Base-by-base conservation (phyloP, 2,329 filamentous ascomycete species). In the Colletotrichum karsti region DNA sequence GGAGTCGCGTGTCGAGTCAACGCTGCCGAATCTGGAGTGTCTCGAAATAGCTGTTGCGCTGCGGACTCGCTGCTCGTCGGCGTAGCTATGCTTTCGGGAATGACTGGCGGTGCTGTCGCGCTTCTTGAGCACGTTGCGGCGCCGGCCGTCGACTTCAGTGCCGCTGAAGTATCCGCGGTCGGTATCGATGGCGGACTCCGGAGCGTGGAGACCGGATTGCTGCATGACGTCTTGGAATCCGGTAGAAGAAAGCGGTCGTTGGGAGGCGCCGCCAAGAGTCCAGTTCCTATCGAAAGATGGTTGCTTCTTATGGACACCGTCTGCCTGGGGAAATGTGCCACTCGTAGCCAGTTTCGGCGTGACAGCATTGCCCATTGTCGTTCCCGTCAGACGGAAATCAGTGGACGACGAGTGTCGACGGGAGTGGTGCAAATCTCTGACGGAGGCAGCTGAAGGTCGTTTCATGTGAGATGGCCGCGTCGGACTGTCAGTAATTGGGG, bases 151-250 rank as follows among this genome's bases (percentile, higher is more conserved):
- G 10, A 90, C 84, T 74, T 98, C 95, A 15, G 92, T 92, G 3
- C 95, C 94, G 7, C 95, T 98, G 76, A 98, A 97, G 78, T 98
- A 98, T 24, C 95, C 95, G 37, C 94, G 89, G 74, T 98, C 96
- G 15, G 93, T 79, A 69, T 97, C 93, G 24, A 83, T 79, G 15
- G 82, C 81, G 8, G 83, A 83, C 67, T 88, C 85, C 69, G 83
- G 83, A 13, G 81, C 73, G 12, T 81, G 77, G 13, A 74, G 66
- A 13, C 75, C 75, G 2, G 82, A 80, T 22, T 75, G 75, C 22
- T 78, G 77, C 54, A 80, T 58, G 7, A 80, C 73, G 59, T 87
- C 85, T 30, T 85, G 82, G 33, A 85, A 74, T 13, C 85, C 86
- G 15, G 85, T 79, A 3, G 87, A 87, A 4, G 87, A 89, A 20